These are phyloP conservation scores for Diutina pseudorugosa DNA, from an alignment of 1,139 yeast species.

Conservation along the genomic window DNA sequence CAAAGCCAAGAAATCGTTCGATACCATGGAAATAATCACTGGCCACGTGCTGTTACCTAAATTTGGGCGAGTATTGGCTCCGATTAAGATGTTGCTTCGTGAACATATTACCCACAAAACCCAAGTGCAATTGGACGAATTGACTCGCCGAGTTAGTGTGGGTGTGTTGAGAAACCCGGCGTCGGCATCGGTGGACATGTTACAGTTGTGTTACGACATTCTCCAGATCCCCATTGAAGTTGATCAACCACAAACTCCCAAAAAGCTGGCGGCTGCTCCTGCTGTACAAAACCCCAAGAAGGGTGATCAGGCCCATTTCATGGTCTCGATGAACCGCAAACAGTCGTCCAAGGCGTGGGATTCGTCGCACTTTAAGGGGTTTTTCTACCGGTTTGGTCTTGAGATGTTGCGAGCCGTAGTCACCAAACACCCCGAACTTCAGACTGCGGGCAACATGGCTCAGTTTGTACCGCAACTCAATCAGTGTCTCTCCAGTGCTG, in stretches of 20 bases:
- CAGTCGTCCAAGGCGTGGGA: constrained; percentile 41
- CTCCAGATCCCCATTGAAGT: constrained; percentile 34
- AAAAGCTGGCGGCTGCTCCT: background rate
- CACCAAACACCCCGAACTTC: constrained; percentile 42
- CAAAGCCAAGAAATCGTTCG: constrained; percentile 78
- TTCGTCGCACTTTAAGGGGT: constrained; percentile 36
- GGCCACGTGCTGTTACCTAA: constrained; percentile 46
- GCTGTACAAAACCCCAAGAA: background rate
- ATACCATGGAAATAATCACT: constrained; percentile 71
- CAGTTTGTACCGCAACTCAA: constrained; percentile 72
- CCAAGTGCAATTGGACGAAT: constrained; percentile 69
- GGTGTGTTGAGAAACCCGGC: constrained; percentile 70
- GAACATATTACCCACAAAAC: constrained; percentile 58
- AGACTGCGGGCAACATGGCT: constrained; percentile 47
- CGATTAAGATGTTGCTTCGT: constrained; percentile 52
- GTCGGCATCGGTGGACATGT: constrained; percentile 44
- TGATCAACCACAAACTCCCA: constrained; percentile 14
- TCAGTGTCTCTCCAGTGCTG: constrained; percentile 38
- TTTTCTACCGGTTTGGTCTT: constrained; percentile 65
- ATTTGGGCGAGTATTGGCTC: constrained; percentile 54
- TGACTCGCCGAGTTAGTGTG: constrained; percentile 59
- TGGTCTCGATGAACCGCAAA: constrained; percentile 55
- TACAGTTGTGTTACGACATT: constrained; percentile 66
- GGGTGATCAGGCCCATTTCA: constrained; percentile 42
- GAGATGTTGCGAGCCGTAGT: constrained; percentile 69